Evolutionary conservation across 805 yeast species (phyloP).

Genomic region (Sporopachydermia lactativora): DNA sequence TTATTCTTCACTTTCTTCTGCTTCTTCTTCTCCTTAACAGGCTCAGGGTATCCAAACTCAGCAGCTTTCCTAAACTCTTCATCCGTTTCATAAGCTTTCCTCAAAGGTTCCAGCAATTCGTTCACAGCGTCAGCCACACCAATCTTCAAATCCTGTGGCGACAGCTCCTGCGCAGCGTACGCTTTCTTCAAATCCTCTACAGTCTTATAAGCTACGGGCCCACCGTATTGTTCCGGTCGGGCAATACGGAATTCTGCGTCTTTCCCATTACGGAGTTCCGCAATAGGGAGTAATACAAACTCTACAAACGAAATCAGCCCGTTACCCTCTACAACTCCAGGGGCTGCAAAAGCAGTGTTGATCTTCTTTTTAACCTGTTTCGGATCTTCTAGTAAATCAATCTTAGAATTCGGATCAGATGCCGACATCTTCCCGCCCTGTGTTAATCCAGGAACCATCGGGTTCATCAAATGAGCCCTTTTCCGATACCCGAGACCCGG

Average conservation of each 20-base stretch:
- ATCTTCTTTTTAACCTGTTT: slow-evolving; percentile 81
- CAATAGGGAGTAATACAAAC: slow-evolving; percentile 74
- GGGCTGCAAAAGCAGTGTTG: slow-evolving; percentile 86
- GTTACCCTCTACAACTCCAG: slow-evolving; percentile 83
- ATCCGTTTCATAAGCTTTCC: slow-evolving; percentile 45
- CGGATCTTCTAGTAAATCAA: slow-evolving; percentile 85
- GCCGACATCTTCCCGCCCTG: slow-evolving; percentile 99
- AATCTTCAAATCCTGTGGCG: slow-evolving; percentile 87
- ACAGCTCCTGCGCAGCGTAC: slow-evolving; percentile 56
- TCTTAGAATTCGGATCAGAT: slow-evolving; percentile 95
- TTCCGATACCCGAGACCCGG: slow-evolving; percentile 83
- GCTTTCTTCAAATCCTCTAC: slow-evolving; percentile 59
- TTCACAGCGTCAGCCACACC: slow-evolving; percentile 86
- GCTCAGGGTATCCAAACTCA: slow-evolving; percentile 75
- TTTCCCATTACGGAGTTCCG: slow-evolving; percentile 49
- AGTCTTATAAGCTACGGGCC: slow-evolving; percentile 61
- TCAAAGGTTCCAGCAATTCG: slow-evolving; percentile 69
- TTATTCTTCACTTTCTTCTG: slow-evolving; percentile 68
- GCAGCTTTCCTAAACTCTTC: slow-evolving; percentile 66
- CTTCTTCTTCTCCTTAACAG: slow-evolving; percentile 42
- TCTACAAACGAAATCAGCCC: slow-evolving; percentile 82
- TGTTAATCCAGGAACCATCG: slow-evolving; percentile 94
- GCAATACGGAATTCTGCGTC: slow-evolving; percentile 49
- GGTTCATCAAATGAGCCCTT: slow-evolving; percentile 97
- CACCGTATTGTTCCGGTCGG: slow-evolving; percentile 97